Evolutionary conservation across 495 filamentous ascomycete species (phyloP).

Genomic region (Acidiella bohemica): DNA sequence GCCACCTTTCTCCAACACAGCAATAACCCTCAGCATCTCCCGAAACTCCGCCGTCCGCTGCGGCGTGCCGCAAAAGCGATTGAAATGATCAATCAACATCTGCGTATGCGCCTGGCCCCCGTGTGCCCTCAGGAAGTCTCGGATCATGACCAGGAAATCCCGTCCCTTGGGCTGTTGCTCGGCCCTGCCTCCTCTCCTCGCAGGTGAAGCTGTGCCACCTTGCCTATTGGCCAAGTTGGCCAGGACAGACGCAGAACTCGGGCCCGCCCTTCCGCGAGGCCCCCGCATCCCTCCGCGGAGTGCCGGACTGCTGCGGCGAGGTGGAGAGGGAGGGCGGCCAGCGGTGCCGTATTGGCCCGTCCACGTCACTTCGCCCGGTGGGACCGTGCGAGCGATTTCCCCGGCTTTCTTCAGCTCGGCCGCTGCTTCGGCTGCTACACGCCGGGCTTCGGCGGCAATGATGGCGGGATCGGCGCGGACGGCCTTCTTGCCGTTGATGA

Average conservation of each 20-base stretch:
- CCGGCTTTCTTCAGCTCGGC: slow-evolving; percentile 57
- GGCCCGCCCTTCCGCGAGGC: slow-evolving; percentile 19
- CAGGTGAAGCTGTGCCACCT: not conserved
- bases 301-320: slow-evolving; percentile 13
- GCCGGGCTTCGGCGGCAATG: slow-evolving; percentile 67
- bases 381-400: slow-evolving; percentile 53
- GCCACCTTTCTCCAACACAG: slow-evolving; percentile 40
- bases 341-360: slow-evolving; percentile 69
- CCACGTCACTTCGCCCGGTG: slow-evolving; percentile 85
- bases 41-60: slow-evolving; percentile 49
- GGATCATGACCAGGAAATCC: slow-evolving; percentile 53
- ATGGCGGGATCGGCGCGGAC: slow-evolving; percentile 54
- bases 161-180: slow-evolving; percentile 19
- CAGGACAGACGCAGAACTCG: slow-evolving; percentile 23
- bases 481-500: slow-evolving; percentile 55
- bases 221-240: slow-evolving; percentile 24
- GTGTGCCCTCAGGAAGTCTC: slow-evolving; percentile 55
- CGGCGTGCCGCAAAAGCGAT: slow-evolving; percentile 43
- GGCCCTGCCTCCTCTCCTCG: not conserved
- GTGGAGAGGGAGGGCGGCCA: slow-evolving; percentile 45
- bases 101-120: slow-evolving; percentile 60
- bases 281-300: slow-evolving; percentile 14
- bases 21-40: slow-evolving; percentile 46
- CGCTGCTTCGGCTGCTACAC: slow-evolving; percentile 65
- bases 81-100: slow-evolving; percentile 69